These are phyloP conservation scores for Lactarius sanguifluus DNA, from an alignment of 768 basidiomycete species.

Conservation along the genomic window DNA sequence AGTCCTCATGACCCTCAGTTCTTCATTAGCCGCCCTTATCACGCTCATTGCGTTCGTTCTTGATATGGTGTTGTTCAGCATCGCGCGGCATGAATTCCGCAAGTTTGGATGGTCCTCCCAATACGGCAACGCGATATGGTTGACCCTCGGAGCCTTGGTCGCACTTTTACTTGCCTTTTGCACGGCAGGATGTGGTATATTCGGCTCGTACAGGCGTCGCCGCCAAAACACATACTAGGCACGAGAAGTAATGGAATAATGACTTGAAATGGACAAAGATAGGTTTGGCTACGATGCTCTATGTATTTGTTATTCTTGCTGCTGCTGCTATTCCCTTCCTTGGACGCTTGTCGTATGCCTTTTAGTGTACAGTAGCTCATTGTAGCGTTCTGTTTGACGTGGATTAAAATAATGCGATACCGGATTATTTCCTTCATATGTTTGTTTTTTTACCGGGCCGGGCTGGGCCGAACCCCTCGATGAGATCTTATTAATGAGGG, in stretches of 20 bases:
- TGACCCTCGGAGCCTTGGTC: conserved; percentile 71
- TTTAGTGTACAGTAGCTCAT: background rate
- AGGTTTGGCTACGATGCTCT: background rate
- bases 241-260: background rate
- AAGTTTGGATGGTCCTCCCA: conserved; percentile 48
- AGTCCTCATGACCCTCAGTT: conserved; percentile 70
- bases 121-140: conserved; percentile 82
- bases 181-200: conserved; percentile 61
- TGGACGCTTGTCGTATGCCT: background rate
- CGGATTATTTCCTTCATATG: background rate
- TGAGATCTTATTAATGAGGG: background rate
- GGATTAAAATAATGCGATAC: conserved; percentile 1
- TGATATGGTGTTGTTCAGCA: conserved; percentile 79
- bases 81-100: conserved; percentile 59
- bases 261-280: conserved; percentile 10
- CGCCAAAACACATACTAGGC: conserved; percentile 33
- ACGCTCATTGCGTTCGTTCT: conserved; percentile 71
- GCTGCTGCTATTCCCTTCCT: background rate
- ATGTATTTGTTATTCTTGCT: conserved; percentile 6
- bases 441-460: background rate
- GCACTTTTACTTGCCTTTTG: conserved; percentile 68
- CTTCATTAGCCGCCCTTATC: conserved; percentile 63
- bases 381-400: too few relatives aligned
- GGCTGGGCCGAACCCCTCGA: background rate
- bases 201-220: conserved; percentile 57